These are phyloP conservation scores for Cardamine chenopodiifolia DNA, from an alignment of 345 rosid species.

Conservation along the genomic window DNA sequence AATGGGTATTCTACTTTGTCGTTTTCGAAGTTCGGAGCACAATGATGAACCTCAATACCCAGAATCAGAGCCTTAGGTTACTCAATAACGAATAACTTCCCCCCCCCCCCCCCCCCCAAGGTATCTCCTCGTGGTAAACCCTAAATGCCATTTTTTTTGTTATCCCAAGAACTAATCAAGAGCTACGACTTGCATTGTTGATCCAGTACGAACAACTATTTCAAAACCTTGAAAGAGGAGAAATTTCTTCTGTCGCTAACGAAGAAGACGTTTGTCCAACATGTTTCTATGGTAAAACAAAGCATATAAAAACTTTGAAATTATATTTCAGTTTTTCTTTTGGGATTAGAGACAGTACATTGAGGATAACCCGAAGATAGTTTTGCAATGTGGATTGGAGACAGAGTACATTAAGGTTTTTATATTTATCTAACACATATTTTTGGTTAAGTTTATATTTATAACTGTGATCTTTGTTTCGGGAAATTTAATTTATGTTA, in stretches of 20 bases:
- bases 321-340: not conserved
- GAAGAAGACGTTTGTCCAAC: slow-evolving; percentile 55
- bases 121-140: slow-evolving; percentile 24
- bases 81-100: slow-evolving; percentile 24
- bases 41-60: slow-evolving; percentile 1
- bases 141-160: slow-evolving; percentile 1
- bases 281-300: slow-evolving; percentile 55
- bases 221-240: slow-evolving; percentile 6
- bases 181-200: not conserved
- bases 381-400: slow-evolving; percentile 48
- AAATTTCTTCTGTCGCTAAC: not conserved
- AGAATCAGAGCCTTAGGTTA: not conserved
- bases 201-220: slow-evolving; percentile 26
- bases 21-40: slow-evolving; percentile 17
- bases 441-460: too few species aligned
- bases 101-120: slow-evolving; percentile 21
- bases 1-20: slow-evolving; percentile 34
- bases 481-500: slow-evolving; percentile 21
- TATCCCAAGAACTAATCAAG: not conserved
- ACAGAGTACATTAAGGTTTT: too few species aligned
- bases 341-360: slow-evolving; percentile 43
- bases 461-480: too few species aligned
- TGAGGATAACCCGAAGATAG: slow-evolving; percentile 53
- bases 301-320: not conserved
- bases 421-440: too few species aligned